phyloP scores from a whole-genome alignment of 2,329 filamentous ascomycete species.

The Talaromyces sp. region DNA sequence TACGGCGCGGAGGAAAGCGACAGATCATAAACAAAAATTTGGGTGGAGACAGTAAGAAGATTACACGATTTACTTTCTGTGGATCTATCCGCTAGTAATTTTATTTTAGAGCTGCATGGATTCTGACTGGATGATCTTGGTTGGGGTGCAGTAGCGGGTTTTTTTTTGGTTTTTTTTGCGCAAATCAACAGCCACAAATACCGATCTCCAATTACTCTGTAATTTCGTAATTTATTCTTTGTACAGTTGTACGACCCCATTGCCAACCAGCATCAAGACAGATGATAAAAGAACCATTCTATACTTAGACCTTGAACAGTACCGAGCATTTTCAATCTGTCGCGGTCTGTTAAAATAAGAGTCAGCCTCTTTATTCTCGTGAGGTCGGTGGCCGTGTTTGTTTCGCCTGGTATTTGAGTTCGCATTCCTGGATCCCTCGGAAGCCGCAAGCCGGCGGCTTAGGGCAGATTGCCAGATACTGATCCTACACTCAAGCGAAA shows the following conservation, averaged over 20 bases:
- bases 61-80: neutral
- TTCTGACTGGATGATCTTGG: neutral
- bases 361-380: neutral
- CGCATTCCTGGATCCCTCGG: constrained; percentile 12
- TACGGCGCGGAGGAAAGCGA: neutral
- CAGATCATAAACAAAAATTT: constrained; percentile 6
- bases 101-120: neutral
- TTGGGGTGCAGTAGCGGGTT: neutral
- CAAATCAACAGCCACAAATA: neutral
- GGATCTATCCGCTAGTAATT: constrained; percentile 2
- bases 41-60: neutral
- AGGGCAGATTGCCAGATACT: neutral
- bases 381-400: neutral
- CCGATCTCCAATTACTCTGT: neutral
- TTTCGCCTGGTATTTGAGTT: neutral
- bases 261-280: constrained; percentile 1
- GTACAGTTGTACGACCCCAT: neutral
- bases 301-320: neutral
- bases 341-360: no score
- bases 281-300: neutral
- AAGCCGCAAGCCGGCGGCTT: constrained; percentile 11
- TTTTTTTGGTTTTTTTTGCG: no score
- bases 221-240: neutral
- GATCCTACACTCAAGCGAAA: neutral
- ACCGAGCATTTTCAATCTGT: no score